Conservation (phyloP, 2,329 filamentous ascomycete species). For the Leptographium wingfieldii region DNA sequence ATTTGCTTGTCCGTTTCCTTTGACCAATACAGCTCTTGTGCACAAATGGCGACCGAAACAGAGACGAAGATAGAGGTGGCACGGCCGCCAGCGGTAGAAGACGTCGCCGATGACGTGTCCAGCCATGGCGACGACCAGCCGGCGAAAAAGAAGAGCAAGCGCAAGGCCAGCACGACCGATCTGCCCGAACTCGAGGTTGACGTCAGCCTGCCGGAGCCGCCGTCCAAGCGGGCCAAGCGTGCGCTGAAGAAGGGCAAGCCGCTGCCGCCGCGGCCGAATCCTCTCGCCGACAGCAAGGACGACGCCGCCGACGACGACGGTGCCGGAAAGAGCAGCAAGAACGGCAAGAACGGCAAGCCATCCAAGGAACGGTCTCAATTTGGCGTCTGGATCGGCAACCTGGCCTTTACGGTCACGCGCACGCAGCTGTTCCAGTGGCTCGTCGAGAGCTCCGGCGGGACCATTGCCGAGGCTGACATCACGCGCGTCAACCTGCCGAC, state of each 20-base stretch:
- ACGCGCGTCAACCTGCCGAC: constrained; percentile 71
- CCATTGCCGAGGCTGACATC: constrained; percentile 56
- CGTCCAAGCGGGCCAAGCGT: constrained; percentile 86
- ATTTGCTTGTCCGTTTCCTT: not conserved
- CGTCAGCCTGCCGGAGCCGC: constrained; percentile 76
- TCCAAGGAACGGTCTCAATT: constrained; percentile 55
- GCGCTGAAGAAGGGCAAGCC: constrained; percentile 74
- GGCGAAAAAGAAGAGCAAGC: constrained; percentile 59
- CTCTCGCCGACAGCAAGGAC: constrained; percentile 9
- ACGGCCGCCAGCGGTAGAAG: not conserved
- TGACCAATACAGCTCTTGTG: not conserved
- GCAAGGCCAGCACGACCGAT: constrained; percentile 38
- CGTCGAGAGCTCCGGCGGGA: constrained; percentile 54
- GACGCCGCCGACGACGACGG: not conserved
- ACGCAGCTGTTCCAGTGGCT: constrained; percentile 68
- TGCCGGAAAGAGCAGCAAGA: constrained; percentile 13
- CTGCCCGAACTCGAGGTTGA: constrained; percentile 78
- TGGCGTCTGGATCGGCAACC: constrained; percentile 92
- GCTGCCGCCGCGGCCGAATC: constrained; percentile 28
- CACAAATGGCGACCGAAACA: not conserved
- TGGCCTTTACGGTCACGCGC: constrained; percentile 71
- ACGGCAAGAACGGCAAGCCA: constrained; percentile 17
- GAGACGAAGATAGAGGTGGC: not conserved
- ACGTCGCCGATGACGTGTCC: constrained; percentile 9
- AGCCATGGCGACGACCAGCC: constrained; percentile 25